These are phyloP conservation scores for Cryptococcus wingfieldii DNA, from an alignment of 1,284 basidiomycete genomes.

Conservation along the genomic window DNA sequence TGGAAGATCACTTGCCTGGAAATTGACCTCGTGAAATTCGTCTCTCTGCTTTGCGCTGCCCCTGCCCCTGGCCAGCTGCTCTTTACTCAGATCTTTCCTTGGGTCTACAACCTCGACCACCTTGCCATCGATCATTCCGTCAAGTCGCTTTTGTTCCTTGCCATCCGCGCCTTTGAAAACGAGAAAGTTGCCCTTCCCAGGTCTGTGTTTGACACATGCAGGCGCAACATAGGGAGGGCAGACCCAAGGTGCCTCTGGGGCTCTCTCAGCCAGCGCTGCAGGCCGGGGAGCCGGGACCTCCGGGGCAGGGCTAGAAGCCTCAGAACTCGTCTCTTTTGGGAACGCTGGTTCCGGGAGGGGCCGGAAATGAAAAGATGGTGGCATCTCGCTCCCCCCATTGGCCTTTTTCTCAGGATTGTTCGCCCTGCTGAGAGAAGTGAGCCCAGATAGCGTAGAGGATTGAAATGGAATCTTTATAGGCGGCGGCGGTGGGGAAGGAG, in stretches of 20 bases:
- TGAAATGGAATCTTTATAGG: slow-evolving; percentile 27
- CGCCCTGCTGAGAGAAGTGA: slow-evolving; percentile 28
- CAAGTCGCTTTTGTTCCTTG: slow-evolving; percentile 34
- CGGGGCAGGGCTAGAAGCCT: not conserved
- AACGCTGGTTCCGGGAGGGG: slow-evolving; percentile 7
- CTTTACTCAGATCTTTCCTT: slow-evolving; percentile 21
- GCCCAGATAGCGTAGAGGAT: slow-evolving; percentile 52
- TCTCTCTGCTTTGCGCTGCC: slow-evolving; percentile 32
- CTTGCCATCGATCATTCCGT: slow-evolving; percentile 32
- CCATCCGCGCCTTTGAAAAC: slow-evolving; percentile 19
- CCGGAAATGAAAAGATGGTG: slow-evolving; percentile 30
- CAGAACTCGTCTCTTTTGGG: not conserved
- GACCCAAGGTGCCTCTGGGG: slow-evolving; percentile 12
- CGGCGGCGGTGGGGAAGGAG: slow-evolving; percentile 22
- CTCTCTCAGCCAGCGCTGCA: not conserved
- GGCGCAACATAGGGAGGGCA: slow-evolving; percentile 24
- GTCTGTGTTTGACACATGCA: slow-evolving; percentile 21
- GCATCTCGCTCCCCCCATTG: not conserved
- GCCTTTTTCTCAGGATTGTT: slow-evolving; percentile 14
- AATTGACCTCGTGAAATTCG: slow-evolving; percentile 28
- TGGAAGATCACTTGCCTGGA: slow-evolving; percentile 36
- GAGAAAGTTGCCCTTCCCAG: slow-evolving; percentile 31
- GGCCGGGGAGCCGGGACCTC: not conserved
- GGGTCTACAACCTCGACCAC: slow-evolving; percentile 32
- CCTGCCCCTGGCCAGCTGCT: slow-evolving; percentile 23